phyloP scores from a whole-genome alignment of 768 basidiomycete species.

The Pulveroboletus ravenelii region DNA sequence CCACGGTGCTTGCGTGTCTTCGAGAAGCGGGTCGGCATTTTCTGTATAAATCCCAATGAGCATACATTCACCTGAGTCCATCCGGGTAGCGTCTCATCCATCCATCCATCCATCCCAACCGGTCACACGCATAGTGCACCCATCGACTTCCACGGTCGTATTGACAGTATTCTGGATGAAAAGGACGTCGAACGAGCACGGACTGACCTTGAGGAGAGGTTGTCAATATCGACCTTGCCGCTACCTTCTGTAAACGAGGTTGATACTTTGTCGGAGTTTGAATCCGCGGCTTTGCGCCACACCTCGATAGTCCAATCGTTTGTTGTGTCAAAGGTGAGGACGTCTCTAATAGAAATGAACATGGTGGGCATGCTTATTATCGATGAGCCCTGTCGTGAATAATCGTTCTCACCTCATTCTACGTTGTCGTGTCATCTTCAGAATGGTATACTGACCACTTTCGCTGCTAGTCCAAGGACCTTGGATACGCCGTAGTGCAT shows the following conservation, averaged over 20 bases:
- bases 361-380: constrained; percentile 82
- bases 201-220: constrained; percentile 67
- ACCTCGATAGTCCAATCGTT: not conserved
- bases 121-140: constrained; percentile 15
- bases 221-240: constrained; percentile 38
- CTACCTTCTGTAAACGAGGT: not conserved
- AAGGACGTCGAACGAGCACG: constrained; percentile 21
- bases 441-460: constrained; percentile 9
- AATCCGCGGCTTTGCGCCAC: constrained; percentile 17
- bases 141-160: constrained; percentile 6
- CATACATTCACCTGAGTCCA: constrained; percentile 23
- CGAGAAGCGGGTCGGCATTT: constrained; percentile 93
- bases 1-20: constrained; percentile 99
- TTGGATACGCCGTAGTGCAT: not conserved
- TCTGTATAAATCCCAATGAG: constrained; percentile 30
- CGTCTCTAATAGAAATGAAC: not conserved
- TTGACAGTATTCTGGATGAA: constrained; percentile 13
- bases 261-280: constrained; percentile 23
- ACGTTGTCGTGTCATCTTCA: not conserved
- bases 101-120: constrained; percentile 44
- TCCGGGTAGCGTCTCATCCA: constrained; percentile 38
- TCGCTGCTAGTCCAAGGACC: not conserved
- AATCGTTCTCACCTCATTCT: constrained; percentile 41
- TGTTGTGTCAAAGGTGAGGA: constrained; percentile 9
- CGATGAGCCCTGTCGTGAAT: constrained; percentile 55